A percentile compares a stretch with the other conserved stretches of the same genome.
Conservation (phyloP, 345 rosid species). For the Durio zibethinus region DNA sequence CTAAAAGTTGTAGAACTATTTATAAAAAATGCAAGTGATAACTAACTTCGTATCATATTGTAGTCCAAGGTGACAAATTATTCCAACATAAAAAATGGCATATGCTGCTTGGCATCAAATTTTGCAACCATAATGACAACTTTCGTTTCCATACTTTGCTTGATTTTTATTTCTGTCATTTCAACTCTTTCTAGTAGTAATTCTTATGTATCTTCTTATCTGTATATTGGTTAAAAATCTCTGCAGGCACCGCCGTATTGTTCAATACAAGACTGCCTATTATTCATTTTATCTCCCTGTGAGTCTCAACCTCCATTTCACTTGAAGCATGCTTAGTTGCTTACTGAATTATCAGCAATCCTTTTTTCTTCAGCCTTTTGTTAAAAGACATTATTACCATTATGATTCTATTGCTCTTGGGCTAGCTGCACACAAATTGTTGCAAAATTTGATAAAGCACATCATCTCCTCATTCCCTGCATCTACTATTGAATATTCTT, state of each 20-base stretch:
- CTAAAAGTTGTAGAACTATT: background rate
- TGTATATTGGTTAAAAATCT: slow-evolving; percentile 20
- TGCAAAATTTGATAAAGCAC: background rate
- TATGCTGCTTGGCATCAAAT: background rate
- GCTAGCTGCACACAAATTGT: background rate
- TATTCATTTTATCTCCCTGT: slow-evolving; percentile 87
- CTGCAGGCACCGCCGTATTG: slow-evolving; percentile 73
- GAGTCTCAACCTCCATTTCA: slow-evolving; percentile 27
- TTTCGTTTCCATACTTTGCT: background rate
- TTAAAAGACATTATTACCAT: background rate
- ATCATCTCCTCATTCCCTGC: background rate
- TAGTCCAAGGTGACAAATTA: background rate
- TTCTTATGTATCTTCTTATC: background rate
- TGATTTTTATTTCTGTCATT: background rate
- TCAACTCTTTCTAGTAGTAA: background rate
- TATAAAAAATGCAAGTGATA: background rate
- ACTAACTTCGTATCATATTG: background rate
- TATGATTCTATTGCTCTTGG: background rate
- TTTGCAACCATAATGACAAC: background rate
- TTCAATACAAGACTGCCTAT: slow-evolving; percentile 73
- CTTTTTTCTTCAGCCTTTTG: background rate
- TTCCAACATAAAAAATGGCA: background rate
- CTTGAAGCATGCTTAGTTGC: background rate
- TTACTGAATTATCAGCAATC: background rate
- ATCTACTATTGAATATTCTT: background rate